Evolutionary conservation across 371 early-diverging fungal species (phyloP).

Genomic region (Mortierella sp.): DNA sequence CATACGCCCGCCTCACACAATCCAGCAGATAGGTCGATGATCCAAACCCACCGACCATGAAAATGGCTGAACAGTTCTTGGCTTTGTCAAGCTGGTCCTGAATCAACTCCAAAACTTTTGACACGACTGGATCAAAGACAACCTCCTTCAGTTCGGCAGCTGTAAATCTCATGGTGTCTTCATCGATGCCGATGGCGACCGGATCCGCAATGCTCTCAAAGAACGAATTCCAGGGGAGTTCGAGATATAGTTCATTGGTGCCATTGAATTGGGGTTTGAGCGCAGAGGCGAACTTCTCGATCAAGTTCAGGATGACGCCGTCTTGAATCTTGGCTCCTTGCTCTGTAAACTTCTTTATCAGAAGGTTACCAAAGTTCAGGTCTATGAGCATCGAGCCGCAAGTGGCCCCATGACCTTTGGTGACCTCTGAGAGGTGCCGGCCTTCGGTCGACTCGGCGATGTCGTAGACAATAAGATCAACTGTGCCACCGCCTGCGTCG

Average conservation of each 20-base stretch:
- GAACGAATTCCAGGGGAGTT: slow-evolving; percentile 58
- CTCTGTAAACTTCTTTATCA: slow-evolving; percentile 61
- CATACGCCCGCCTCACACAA: slow-evolving; percentile 53
- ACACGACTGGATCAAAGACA: slow-evolving; percentile 68
- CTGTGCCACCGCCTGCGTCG: slow-evolving; percentile 72
- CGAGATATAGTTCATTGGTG: slow-evolving; percentile 61
- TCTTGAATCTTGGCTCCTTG: slow-evolving; percentile 60
- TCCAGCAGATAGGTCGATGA: slow-evolving; percentile 60
- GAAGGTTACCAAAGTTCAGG: slow-evolving; percentile 64
- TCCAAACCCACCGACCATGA: slow-evolving; percentile 69
- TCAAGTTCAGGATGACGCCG: slow-evolving; percentile 63
- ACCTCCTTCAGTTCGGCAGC: slow-evolving; percentile 32
- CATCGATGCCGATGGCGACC: slow-evolving; percentile 38
- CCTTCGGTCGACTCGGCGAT: slow-evolving; percentile 24
- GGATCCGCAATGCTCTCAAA: slow-evolving; percentile 59
- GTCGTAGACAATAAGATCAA: slow-evolving; percentile 65
- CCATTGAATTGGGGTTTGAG: slow-evolving; percentile 70
- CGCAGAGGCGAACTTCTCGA: slow-evolving; percentile 64
- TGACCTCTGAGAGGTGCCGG: slow-evolving; percentile 62
- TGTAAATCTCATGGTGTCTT: slow-evolving; percentile 12
- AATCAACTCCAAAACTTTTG: slow-evolving; percentile 62
- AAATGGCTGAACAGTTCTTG: slow-evolving; percentile 57
- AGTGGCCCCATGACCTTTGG: slow-evolving; percentile 67
- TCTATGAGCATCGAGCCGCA: slow-evolving; percentile 71
- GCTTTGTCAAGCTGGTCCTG: slow-evolving; percentile 51